Evolutionary conservation across 768 basidiomycete genomes (phyloP).

Genomic region (Porphyrellus cyaneotinctus): DNA sequence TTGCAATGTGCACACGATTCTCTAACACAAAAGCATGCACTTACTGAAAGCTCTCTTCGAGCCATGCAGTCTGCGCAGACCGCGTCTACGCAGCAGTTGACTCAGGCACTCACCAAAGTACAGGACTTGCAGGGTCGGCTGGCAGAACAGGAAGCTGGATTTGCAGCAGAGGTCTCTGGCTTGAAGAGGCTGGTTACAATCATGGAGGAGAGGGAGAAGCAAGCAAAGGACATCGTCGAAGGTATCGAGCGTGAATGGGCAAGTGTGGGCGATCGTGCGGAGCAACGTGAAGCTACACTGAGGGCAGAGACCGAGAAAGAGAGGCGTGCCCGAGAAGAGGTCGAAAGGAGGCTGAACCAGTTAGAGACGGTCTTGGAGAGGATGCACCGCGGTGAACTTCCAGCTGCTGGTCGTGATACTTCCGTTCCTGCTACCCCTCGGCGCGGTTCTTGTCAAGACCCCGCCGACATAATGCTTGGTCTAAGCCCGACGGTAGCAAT

Average conservation of each 20-base stretch:
- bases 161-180: conserved; percentile 70
- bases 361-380: conserved; percentile 68
- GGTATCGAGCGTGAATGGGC: conserved; percentile 82
- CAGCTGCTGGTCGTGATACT: conserved; percentile 45
- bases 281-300: conserved; percentile 60
- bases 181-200: conserved; percentile 72
- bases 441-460: conserved; percentile 40
- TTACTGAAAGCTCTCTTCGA: conserved; percentile 66
- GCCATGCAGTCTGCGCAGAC: conserved; percentile 69
- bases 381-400: conserved; percentile 71
- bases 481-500: conserved; percentile 87
- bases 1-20: conserved; percentile 78
- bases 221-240: conserved; percentile 79
- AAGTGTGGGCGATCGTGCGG: conserved; percentile 62
- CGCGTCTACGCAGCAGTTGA: conserved; percentile 69
- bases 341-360: conserved; percentile 68
- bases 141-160: conserved; percentile 82
- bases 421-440: conserved; percentile 38
- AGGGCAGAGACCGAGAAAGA: conserved; percentile 73
- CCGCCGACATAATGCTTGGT: conserved; percentile 56
- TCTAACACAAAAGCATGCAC: conserved; percentile 60
- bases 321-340: conserved; percentile 59
- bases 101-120: conserved; percentile 69
- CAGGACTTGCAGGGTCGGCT: conserved; percentile 73
- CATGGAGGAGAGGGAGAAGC: conserved; percentile 85